phyloP scores from a whole-genome alignment of 176 grass and related monocot species.

The Carex kokanica region DNA sequence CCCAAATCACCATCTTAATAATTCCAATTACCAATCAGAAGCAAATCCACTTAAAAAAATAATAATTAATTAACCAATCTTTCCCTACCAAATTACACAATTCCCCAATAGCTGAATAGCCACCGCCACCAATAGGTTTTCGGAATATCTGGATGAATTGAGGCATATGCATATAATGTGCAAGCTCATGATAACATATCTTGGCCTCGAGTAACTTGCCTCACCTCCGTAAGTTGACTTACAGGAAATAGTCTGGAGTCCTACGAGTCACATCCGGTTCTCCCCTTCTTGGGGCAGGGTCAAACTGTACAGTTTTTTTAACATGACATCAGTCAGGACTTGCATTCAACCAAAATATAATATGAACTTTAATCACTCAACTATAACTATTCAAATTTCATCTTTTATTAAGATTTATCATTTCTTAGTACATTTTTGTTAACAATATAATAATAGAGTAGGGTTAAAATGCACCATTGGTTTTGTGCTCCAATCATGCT shows the following conservation, averaged over 20 bases:
- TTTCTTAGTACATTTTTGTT: too few species aligned
- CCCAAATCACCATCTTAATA: conserved; percentile 19
- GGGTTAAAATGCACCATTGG: too few species aligned
- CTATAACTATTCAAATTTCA: too few species aligned
- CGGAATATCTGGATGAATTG: background rate
- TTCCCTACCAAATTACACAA: conserved; percentile 35
- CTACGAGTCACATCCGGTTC: conserved; percentile 92
- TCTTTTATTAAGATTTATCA: too few species aligned
- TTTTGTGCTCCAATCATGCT: too few species aligned
- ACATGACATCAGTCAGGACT: background rate
- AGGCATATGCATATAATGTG: conserved; percentile 16
- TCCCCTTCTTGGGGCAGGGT: conserved; percentile 86
- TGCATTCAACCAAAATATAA: background rate
- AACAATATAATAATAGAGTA: too few species aligned
- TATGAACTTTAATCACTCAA: background rate
- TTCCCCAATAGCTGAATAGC: background rate
- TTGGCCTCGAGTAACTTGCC: conserved; percentile 6
- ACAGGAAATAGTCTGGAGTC: conserved; percentile 92
- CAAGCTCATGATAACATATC: conserved; percentile 15
- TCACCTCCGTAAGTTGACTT: conserved; percentile 31
- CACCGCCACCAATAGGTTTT: conserved; percentile 11
- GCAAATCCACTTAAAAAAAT: conserved; percentile 32
- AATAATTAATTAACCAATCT: conserved; percentile 30
- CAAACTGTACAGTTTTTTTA: conserved; percentile 46
- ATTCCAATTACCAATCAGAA: conserved; percentile 18